A percentile compares a stretch with the other conserved stretches of the same genome.
phyloP scores from a whole-genome alignment of 2,329 filamentous ascomycete species.

The Neofusicoccum parvum region DNA sequence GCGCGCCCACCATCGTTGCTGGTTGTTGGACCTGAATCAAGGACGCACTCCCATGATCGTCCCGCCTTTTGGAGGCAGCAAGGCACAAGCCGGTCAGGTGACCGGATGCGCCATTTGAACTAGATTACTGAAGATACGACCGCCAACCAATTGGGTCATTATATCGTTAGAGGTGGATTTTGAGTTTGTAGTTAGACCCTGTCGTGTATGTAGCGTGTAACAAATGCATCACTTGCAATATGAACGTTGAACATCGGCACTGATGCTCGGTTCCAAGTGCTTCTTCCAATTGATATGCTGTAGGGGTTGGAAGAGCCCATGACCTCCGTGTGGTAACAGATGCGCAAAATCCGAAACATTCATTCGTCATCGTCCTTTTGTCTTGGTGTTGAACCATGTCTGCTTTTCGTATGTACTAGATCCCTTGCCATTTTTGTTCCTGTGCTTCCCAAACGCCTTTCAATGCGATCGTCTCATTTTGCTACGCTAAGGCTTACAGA shows the following conservation, averaged over 20 bases:
- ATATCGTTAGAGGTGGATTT: background rate
- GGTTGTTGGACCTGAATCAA: background rate
- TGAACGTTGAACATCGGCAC: background rate
- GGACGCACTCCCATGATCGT: background rate
- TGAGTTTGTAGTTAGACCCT: background rate
- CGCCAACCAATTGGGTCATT: background rate
- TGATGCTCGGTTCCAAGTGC: background rate
- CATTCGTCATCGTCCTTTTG: background rate
- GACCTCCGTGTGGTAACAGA: background rate
- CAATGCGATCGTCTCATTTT: background rate
- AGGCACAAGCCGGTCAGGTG: background rate
- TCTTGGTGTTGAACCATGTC: conserved; percentile 13
- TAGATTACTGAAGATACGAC: background rate
- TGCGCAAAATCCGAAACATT: background rate
- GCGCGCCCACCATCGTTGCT: background rate
- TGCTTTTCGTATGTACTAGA: background rate
- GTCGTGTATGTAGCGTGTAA: background rate
- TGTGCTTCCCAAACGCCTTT: conserved; percentile 3
- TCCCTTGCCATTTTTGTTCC: conserved; percentile 4
- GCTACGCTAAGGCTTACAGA: conserved; percentile 23
- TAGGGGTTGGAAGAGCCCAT: background rate
- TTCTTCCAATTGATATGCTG: background rate
- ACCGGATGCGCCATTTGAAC: background rate
- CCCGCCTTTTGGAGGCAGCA: background rate
- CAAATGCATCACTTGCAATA: background rate